Evolutionary conservation across 306 rosid genomes (phyloP).

Genomic region (Fragaria iinumae): DNA sequence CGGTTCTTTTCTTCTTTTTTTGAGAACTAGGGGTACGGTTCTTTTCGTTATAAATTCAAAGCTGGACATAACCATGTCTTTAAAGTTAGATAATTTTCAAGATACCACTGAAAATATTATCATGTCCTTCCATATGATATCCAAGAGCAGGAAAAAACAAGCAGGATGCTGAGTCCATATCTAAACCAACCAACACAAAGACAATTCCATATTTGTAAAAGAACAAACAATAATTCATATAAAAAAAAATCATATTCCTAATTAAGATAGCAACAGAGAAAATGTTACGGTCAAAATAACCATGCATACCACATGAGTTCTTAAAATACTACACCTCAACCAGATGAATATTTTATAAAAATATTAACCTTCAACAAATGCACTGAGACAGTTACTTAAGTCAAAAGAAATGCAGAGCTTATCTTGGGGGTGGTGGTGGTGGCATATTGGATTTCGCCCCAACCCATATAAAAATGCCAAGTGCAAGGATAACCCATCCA

Average conservation of each 20-base stretch:
- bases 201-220: slow-evolving; percentile 6
- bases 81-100: background rate
- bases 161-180: background rate
- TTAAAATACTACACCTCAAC: slow-evolving; percentile 24
- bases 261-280: background rate
- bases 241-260: slow-evolving; percentile 13
- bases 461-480: slow-evolving; percentile 69
- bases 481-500: slow-evolving; percentile 85
- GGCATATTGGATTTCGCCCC: slow-evolving; percentile 69
- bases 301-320: slow-evolving; percentile 24
- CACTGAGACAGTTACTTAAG: slow-evolving; percentile 19
- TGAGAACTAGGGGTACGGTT: background rate
- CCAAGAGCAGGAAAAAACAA: background rate
- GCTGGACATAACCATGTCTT: background rate
- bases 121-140: background rate
- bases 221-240: slow-evolving; percentile 5
- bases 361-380: slow-evolving; percentile 30
- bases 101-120: background rate
- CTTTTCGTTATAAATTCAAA: background rate
- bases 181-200: slow-evolving; percentile 16
- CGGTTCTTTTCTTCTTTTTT: background rate
- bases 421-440: slow-evolving; percentile 60
- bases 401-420: slow-evolving; percentile 20
- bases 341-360: slow-evolving; percentile 9
- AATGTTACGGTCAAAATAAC: slow-evolving; percentile 17